Evolutionary conservation across 2,329 filamentous ascomycete genomes (phyloP), one percentile per base, ranked within the genome.

Genomic region (Colletotrichum chlorophyti): DNA sequence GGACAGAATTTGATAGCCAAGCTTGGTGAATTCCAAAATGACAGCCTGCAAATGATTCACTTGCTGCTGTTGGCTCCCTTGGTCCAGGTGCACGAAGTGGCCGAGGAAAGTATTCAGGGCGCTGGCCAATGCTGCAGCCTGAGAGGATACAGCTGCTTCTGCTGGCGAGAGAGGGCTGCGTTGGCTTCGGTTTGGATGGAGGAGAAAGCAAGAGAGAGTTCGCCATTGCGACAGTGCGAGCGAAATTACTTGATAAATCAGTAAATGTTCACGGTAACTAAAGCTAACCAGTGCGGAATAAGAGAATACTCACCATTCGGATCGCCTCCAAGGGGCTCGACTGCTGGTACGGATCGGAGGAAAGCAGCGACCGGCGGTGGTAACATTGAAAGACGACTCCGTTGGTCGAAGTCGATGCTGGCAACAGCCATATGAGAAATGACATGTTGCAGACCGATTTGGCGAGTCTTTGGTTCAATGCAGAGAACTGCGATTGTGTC

Each of bases 1-100:
- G 5, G 76, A 79, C 27, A 79, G 66, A 6, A 80, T 48, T 15
- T 74, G 49, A 54, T 78, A 76, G 10, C 77, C 78, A 23, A 79
- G 66, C 46, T 69, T 74, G 15, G 74, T 66, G 32, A 72, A 76
- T 63, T 78, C 76, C 4, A 70, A 58, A 15, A 78, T 72, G 11
- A 79, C 69, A 11, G 69, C 71, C 40, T 74, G 68, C 4, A 80
- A 66, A 38, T 78, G 73, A 11, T 65, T 69, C 48, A 68, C 65
- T 62, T 78, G 76, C 40, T 73, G 67, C 31, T 68, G 67, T 27
- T 59, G 64, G 14, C 61, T 62, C 3, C 64, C 63, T 8, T 64
- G 60, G 31, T 70, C 66, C 1, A 64, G 47, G 17, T 64, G 27
- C 3, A 73, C 65, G 43, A 79, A 79, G 2, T 64, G 61, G 2